A percentile compares a stretch with the other conserved stretches of the same genome.
phyloP scores from a whole-genome alignment of 2,329 filamentous ascomycete genomes.

The Juglanconis sp. region DNA sequence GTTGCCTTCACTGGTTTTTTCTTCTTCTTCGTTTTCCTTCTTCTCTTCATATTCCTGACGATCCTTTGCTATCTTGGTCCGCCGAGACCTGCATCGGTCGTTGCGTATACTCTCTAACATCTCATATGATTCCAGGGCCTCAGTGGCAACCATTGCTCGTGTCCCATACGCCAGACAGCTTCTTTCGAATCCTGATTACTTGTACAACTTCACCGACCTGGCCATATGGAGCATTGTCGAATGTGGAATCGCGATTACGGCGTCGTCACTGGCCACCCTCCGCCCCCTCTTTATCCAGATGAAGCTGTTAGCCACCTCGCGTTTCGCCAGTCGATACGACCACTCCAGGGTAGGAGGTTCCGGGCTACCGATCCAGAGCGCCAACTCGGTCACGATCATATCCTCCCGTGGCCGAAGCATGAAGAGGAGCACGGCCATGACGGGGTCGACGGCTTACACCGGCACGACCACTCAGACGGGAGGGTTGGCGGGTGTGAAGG shows the following conservation, averaged over 20 bases:
- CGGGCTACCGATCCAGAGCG: conserved; percentile 13
- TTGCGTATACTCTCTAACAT: conserved; percentile 4
- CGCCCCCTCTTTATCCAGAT: conserved; percentile 15
- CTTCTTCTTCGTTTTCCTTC: neutral
- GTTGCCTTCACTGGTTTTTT: conserved; percentile 15
- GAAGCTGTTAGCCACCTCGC: conserved; percentile 9
- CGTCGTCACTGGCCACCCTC: conserved; percentile 36
- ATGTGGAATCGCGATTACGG: conserved; percentile 37
- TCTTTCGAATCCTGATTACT: conserved; percentile 32
- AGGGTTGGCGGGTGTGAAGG: neutral
- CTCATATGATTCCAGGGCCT: conserved; percentile 27
- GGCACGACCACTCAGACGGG: neutral
- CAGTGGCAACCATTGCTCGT: conserved; percentile 39
- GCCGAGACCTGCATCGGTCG: neutral
- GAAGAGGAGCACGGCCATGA: conserved; percentile 1
- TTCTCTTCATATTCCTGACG: neutral
- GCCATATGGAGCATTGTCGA: conserved; percentile 44
- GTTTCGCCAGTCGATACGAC: conserved; percentile 11
- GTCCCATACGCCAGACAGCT: conserved; percentile 39
- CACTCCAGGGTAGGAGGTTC: neutral
- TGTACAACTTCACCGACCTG: conserved; percentile 39
- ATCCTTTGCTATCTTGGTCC: neutral
- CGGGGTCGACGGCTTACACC: conserved; percentile 1
- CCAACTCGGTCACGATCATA: conserved; percentile 10
- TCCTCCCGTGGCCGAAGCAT: conserved; percentile 6